Base-by-base conservation (phyloP, 202 grass and related monocot species). In the Panicum virgatum region DNA sequence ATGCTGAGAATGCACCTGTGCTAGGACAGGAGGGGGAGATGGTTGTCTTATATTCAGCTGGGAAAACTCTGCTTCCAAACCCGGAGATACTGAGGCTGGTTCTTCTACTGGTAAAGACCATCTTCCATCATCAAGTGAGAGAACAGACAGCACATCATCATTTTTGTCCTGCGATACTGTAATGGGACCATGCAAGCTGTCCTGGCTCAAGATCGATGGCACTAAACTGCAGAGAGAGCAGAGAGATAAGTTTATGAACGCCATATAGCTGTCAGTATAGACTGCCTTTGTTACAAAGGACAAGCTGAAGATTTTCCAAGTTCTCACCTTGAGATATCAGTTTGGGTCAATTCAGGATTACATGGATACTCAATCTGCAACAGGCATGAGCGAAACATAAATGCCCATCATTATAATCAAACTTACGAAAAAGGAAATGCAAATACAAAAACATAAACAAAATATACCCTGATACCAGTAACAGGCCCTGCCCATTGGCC, bases 41-140 rank as follows among this genome's bases (percentile, higher is more conserved):
- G 89, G 92, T 64, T 98, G 92, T 71, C 63, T 91, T 43, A 95
- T 95, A 88, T 91, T 98, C 77, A 98, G 68, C 48, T 90, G 89
- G 47, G 85, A 74, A 76, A 91, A 89, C 66, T 93, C 85, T 85
- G 86, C 87, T 58, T 91, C 80, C 71, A 91, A 72, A 72, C 72
- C 60, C 86, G 69, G 40, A 80, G 80, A 81, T 34, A 89, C 26
- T 14, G 85, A 88, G 42, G 57, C n/a, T 68, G 82, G 75, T 72
- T 80, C 75, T 77, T 87, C 89, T 91, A 85, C 51, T 83, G 87
- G 87, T 87, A 88, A 77, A 65, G 89, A 88, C 96, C 90, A 95
- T 79, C 40, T 85, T 56, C 90, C 95, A 95, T 98, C 82, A 62
- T 95, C 92, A 88, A 98, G 96, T 63, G 92, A 96, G 64, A 96